Evolutionary conservation across 495 filamentous ascomycete genomes (phyloP), one percentile per base, ranked within the genome.

Genomic region (Penicillium cataractarum): DNA sequence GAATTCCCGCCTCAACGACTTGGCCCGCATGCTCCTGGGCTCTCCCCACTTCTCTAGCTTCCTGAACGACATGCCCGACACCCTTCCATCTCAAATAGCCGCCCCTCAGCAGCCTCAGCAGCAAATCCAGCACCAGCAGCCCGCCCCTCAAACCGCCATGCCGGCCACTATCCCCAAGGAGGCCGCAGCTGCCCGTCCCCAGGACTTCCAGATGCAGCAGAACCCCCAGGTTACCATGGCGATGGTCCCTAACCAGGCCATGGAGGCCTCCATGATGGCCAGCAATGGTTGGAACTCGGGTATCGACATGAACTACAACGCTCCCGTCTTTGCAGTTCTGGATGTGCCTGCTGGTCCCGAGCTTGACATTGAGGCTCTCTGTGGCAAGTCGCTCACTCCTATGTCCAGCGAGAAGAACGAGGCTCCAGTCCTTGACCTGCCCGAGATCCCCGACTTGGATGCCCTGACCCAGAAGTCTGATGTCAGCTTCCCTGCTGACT

Each of bases 31-130:
- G 78, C 87, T 97, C 32, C 82, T 97, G 40, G 87, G 86, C n/a
- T 93, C 93, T 32, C 86, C 91, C n/a, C 85, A 91, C 3, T 97
- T 97, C 78, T 88, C 87, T 12, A 82, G 82, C 61, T 95, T 95
- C 75, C 79, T 99, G 53, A 86, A 92, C 57, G 86, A 91, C 26
- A 80, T 95, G 59, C 86, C 83, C 73, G 67, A 78, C 66, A 84
- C 83, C 21, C 46, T 75, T 2, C 79, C 86, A 15, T 57, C 66
- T 12, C 76, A 78, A 57, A 67, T 71, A 7, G 72, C 75, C 39
- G 63, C 73, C 15, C 68, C 73, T 29, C 76, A 78, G 63, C 74
- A 73, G 40, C 37, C 65, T 15, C 71, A 72, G 27, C 82, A 78
- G 26, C 80, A 81, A 50, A 63, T 71, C 26, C 79, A 80, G 49